Percentiles rank a stretch among this genome's conserved stretches.
Evolutionary conservation across 108 stramenopile species (phyloP).

Genomic region (Nitzschia sp.): DNA sequence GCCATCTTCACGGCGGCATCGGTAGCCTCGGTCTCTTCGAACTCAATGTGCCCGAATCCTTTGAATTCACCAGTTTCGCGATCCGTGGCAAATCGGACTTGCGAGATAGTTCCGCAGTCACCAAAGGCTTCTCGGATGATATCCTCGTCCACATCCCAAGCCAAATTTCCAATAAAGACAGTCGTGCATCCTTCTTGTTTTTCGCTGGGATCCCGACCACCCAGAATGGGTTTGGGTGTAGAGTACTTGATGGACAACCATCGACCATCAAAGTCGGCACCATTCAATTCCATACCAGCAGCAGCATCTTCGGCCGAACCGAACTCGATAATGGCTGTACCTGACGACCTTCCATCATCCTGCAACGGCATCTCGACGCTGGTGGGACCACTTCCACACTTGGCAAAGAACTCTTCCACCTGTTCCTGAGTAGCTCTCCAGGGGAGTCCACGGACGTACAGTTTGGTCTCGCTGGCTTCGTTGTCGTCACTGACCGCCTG

Average conservation of each 20-base stretch:
- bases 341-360: constrained; percentile 83
- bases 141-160: constrained; percentile 95
- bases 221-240: constrained; percentile 56
- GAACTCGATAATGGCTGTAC: constrained; percentile 91
- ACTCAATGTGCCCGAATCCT: constrained; percentile 97
- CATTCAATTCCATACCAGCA: constrained; percentile 85
- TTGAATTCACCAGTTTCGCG: constrained; percentile 97
- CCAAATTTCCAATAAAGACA: constrained; percentile 96
- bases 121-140: constrained; percentile 80
- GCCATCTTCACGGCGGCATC: constrained; percentile 89
- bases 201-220: constrained; percentile 52
- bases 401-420: constrained; percentile 86
- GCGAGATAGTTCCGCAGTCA: constrained; percentile 88
- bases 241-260: constrained; percentile 91
- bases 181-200: constrained; percentile 90
- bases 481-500: constrained; percentile 38
- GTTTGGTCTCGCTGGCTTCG: constrained; percentile 45
- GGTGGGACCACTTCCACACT: constrained; percentile 71
- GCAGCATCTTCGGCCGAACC: constrained; percentile 52
- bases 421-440: constrained; percentile 91
- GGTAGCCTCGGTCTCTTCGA: constrained; percentile 82
- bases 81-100: constrained; percentile 93
- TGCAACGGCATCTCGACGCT: constrained; percentile 83
- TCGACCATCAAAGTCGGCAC: constrained; percentile 87
- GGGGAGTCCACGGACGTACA: constrained; percentile 93